Evolutionary conservation across 2,329 filamentous ascomycete genomes (phyloP).

Genomic region (Curvularia sp.): DNA sequence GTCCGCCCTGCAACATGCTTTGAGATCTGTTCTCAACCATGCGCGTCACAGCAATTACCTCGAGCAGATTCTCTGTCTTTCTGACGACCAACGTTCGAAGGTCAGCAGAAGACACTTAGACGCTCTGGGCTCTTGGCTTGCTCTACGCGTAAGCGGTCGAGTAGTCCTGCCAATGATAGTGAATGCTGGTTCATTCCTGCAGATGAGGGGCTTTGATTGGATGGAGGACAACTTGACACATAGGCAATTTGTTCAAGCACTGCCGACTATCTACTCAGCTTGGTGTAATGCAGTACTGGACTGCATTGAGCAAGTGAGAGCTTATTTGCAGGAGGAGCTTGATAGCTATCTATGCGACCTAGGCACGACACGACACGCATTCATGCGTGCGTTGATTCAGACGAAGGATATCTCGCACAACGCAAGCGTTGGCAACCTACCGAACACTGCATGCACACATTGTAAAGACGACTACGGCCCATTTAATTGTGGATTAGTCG

Average conservation of each 20-base stretch:
- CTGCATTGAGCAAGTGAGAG: slow-evolving; percentile 9
- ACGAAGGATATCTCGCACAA: no score
- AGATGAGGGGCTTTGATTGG: slow-evolving; percentile 27
- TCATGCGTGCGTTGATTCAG: no score
- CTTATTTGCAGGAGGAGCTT: neutral
- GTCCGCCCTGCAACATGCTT: slow-evolving; percentile 21
- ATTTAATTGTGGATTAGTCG: slow-evolving; percentile 13
- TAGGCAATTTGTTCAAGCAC: slow-evolving; percentile 14
- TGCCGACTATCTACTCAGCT: slow-evolving; percentile 22
- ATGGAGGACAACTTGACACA: slow-evolving; percentile 19
- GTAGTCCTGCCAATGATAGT: slow-evolving; percentile 20
- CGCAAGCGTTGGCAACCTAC: no score
- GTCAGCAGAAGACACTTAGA: slow-evolving; percentile 1
- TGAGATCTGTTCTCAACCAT: slow-evolving; percentile 19
- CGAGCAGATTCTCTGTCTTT: neutral
- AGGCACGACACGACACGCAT: no score
- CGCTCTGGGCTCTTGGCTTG: slow-evolving; percentile 14
- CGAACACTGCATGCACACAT: no score
- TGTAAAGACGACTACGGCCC: neutral
- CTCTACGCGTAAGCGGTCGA: slow-evolving; percentile 16
- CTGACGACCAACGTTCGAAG: neutral
- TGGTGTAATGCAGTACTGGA: slow-evolving; percentile 21
- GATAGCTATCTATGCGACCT: no score
- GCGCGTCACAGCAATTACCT: slow-evolving; percentile 3
- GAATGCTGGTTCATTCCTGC: slow-evolving; percentile 21